Conservation (phyloP, 805 yeast genomes). For the Hanseniaspora occidentalis region DNA sequence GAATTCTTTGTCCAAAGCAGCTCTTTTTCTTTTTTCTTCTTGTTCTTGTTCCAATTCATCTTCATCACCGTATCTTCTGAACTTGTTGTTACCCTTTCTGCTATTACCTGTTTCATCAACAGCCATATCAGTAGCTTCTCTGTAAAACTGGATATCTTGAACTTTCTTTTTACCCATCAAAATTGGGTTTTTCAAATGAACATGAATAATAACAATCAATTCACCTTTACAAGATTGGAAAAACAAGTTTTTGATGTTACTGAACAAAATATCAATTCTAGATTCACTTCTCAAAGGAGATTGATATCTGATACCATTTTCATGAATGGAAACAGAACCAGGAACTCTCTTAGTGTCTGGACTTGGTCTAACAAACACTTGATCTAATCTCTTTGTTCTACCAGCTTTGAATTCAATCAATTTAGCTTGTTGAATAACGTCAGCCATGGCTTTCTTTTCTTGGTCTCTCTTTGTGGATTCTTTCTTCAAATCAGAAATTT, state of each 20-base stretch:
- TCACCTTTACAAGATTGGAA: constrained; percentile 96
- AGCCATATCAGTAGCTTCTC: constrained; percentile 93
- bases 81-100: constrained; percentile 56
- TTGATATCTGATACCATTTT: constrained; percentile 90
- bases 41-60: constrained; percentile 98
- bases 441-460: constrained; percentile 84
- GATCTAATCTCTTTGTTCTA: constrained; percentile 76
- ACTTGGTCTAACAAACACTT: constrained; percentile 84
- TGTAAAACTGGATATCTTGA: constrained; percentile 86
- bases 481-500: constrained; percentile 84
- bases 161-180: constrained; percentile 95
- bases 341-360: constrained; percentile 96
- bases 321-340: constrained; percentile 82
- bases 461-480: constrained; percentile 83
- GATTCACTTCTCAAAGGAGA: constrained; percentile 78
- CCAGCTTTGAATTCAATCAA: constrained; percentile 72
- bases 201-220: constrained; percentile 80
- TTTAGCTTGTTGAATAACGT: constrained; percentile 85
- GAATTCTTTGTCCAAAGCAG: constrained; percentile 84
- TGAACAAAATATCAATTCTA: constrained; percentile 74
- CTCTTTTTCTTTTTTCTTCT: constrained; percentile 90
- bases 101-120: constrained; percentile 90
- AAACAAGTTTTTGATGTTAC: constrained; percentile 84
- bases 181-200: constrained; percentile 83
- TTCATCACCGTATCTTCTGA: constrained; percentile 88